A percentile compares a stretch with the other conserved stretches of the same genome.
phyloP scores from a whole-genome alignment of 441 rosid species.

The Jatropha multifida region DNA sequence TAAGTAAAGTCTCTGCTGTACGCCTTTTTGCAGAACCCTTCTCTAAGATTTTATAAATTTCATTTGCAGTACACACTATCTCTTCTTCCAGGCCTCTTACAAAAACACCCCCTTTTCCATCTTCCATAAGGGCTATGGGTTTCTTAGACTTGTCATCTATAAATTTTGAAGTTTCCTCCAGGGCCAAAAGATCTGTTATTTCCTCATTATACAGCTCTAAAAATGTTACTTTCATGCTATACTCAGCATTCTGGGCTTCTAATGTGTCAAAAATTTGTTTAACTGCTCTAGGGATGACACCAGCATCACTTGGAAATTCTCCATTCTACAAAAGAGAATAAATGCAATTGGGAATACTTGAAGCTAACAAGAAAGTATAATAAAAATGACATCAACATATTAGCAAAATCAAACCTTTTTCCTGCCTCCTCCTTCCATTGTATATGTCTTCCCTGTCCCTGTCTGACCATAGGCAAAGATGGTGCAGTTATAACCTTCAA shows the following conservation, averaged over 20 bases:
- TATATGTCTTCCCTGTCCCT: constrained; percentile 98
- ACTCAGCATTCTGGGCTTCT: constrained; percentile 93
- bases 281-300: constrained; percentile 98
- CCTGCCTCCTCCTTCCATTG: constrained; percentile 98
- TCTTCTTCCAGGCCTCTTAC: constrained; percentile 98
- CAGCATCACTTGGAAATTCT: constrained; percentile 95
- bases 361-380: constrained; percentile 15
- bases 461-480: constrained; percentile 99
- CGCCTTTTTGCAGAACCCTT: constrained; percentile 98
- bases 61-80: constrained; percentile 90
- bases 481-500: constrained; percentile 97
- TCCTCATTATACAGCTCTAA: constrained; percentile 98
- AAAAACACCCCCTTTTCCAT: constrained; percentile 99
- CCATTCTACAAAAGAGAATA: constrained; percentile 66
- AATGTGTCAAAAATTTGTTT: constrained; percentile 88
- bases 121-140: constrained; percentile 99
- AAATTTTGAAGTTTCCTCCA: constrained; percentile 76
- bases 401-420: constrained; percentile 59
- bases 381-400: constrained; percentile 4
- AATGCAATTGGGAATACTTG: constrained; percentile 22
- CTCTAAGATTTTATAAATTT: constrained; percentile 96
- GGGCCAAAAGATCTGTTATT: constrained; percentile 93
- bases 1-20: constrained; percentile 97
- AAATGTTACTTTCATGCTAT: constrained; percentile 97
- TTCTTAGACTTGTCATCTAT: constrained; percentile 92